Evolutionary conservation across 495 filamentous ascomycete species (phyloP).

Genomic region (Penicillium steckii): DNA sequence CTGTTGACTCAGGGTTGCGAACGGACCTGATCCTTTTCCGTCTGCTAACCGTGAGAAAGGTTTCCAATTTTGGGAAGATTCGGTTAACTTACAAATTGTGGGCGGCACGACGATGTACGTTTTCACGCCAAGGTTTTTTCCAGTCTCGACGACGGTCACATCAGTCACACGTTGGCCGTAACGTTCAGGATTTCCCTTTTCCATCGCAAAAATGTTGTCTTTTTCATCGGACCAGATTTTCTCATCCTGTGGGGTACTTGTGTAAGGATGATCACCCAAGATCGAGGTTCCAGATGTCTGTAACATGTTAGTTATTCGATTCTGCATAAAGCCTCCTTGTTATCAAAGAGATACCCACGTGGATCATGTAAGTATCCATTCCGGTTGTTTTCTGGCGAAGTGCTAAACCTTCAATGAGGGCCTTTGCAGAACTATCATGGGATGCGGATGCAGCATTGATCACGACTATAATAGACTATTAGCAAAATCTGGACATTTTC

Average conservation of each 20-base stretch:
- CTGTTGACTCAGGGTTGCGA: slow-evolving; percentile 1
- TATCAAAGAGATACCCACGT: not conserved
- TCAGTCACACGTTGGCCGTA: slow-evolving; percentile 50
- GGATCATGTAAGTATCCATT: not conserved
- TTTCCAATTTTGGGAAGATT: no score
- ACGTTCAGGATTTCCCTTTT: slow-evolving; percentile 33
- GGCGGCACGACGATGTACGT: slow-evolving; percentile 49
- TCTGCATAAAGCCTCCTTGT: not conserved
- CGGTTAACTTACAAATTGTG: slow-evolving; percentile 33
- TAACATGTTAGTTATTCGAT: slow-evolving; percentile 6
- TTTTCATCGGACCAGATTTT: slow-evolving; percentile 43
- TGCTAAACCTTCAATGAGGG: slow-evolving; percentile 1
- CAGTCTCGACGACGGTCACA: slow-evolving; percentile 40
- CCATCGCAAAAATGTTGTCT: slow-evolving; percentile 39
- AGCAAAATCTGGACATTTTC: no score
- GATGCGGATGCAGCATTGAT: slow-evolving; percentile 2
- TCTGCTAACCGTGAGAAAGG: not conserved
- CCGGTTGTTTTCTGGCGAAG: not conserved
- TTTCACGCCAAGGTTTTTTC: slow-evolving; percentile 35
- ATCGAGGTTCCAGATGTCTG: slow-evolving; percentile 53
- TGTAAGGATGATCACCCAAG: slow-evolving; percentile 43
- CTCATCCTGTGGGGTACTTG: slow-evolving; percentile 23
- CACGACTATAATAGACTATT: not conserved
- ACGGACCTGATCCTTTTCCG: not conserved
- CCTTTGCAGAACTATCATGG: not conserved